These are phyloP conservation scores for Kitagawia praeruptora DNA, from an alignment of 129 eudicot genomes.

Conservation along the genomic window DNA sequence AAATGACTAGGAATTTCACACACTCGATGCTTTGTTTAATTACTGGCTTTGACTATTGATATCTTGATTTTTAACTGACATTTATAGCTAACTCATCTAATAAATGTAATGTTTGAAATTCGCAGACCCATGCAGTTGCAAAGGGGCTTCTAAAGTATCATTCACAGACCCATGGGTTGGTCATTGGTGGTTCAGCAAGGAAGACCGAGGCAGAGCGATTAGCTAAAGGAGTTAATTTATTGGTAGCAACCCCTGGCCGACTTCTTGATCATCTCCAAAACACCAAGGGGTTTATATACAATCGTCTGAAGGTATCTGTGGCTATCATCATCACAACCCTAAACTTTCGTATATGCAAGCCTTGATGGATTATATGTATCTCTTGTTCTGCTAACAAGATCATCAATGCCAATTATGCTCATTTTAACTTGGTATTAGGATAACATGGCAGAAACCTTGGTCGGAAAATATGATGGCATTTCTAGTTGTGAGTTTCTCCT, in stretches of 20 bases:
- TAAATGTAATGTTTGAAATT: neutral
- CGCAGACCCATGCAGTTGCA: conserved; percentile 28
- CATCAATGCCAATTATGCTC: neutral
- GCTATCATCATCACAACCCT: neutral
- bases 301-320: conserved; percentile 51
- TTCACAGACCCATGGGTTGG: conserved; percentile 74
- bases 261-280: conserved; percentile 88
- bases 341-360: neutral
- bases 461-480: neutral
- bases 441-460: neutral
- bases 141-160: conserved; percentile 66
- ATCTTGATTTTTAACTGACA: neutral
- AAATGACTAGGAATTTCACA: neutral
- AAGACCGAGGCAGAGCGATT: conserved; percentile 73
- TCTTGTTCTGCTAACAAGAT: neutral
- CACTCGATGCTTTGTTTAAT: neutral
- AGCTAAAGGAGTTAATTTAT: conserved; percentile 72
- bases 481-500: neutral
- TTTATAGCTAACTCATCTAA: neutral
- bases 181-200: conserved; percentile 82
- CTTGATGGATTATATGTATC: neutral
- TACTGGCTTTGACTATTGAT: neutral
- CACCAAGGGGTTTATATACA: conserved; percentile 83
- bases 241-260: conserved; percentile 85
- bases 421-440: neutral